Percentiles rank a stretch among this genome's conserved stretches.
These are phyloP conservation scores for Xylaria arbuscula DNA, from an alignment of 2,329 filamentous ascomycete species.

Conservation along the genomic window DNA sequence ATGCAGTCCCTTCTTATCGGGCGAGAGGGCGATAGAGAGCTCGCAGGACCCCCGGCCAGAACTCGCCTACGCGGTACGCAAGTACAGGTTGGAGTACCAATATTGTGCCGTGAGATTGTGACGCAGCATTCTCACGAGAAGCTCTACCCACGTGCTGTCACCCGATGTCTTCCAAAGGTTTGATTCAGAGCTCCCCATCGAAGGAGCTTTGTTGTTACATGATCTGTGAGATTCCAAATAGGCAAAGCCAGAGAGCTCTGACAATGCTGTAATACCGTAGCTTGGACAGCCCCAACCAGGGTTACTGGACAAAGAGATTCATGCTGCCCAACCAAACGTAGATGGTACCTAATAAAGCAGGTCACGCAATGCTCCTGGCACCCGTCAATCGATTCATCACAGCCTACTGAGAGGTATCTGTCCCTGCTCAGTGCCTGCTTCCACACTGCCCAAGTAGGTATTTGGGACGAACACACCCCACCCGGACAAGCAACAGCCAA, in stretches of 20 bases:
- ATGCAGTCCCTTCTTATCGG: conserved; percentile 32
- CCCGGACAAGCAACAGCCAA: conserved; percentile 32
- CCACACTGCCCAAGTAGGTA: conserved; percentile 18
- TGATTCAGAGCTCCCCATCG: conserved; percentile 15
- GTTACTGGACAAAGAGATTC: conserved; percentile 14
- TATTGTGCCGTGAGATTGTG: conserved; percentile 22
- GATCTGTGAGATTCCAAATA: conserved; percentile 36
- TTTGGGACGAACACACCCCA: conserved; percentile 28
- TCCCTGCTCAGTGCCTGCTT: too few species aligned
- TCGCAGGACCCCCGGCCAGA: neutral
- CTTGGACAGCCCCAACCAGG: conserved; percentile 9
- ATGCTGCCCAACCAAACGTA: conserved; percentile 16
- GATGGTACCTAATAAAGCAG: conserved; percentile 18
- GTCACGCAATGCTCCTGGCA: neutral
- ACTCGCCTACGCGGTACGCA: neutral
- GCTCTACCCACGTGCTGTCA: conserved; percentile 32
- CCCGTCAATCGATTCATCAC: conserved; percentile 20
- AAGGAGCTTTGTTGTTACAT: conserved; percentile 35
- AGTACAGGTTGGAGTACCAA: neutral
- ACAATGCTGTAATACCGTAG: too few species aligned
- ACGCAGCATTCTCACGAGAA: conserved; percentile 12
- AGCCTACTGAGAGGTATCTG: conserved; percentile 7
- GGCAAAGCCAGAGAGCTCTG: conserved; percentile 29
- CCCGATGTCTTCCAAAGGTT: conserved; percentile 23
- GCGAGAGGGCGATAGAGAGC: conserved; percentile 6